These are phyloP conservation scores for Cladosporium sp. DNA, from an alignment of 2,329 filamentous ascomycete species.

Conservation along the genomic window DNA sequence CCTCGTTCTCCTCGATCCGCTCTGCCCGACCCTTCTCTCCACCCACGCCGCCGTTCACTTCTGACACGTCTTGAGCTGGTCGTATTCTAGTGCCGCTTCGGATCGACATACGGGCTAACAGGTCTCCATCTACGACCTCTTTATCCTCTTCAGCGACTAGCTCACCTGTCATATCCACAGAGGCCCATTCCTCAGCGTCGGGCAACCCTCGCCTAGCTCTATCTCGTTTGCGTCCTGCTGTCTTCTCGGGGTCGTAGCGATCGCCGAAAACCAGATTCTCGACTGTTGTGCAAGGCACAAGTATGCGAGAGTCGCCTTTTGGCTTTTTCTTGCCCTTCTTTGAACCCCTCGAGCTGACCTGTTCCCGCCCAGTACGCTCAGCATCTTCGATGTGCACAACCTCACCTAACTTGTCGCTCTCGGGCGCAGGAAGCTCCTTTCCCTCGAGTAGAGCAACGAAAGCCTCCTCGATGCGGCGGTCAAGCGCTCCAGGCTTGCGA, in stretches of 20 bases:
- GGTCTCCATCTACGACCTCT: slow-evolving; percentile 13
- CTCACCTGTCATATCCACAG: slow-evolving; percentile 44
- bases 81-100: slow-evolving; percentile 30
- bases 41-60: slow-evolving; percentile 59
- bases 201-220: slow-evolving; percentile 39
- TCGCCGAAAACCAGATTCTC: slow-evolving; percentile 55
- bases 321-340: slow-evolving; percentile 7
- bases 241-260: slow-evolving; percentile 49
- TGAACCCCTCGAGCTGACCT: not conserved
- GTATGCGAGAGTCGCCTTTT: slow-evolving; percentile 56
- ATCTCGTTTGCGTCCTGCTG: slow-evolving; percentile 50
- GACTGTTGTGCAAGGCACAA: slow-evolving; percentile 54
- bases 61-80: slow-evolving; percentile 47
- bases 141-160: slow-evolving; percentile 13
- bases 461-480: slow-evolving; percentile 55
- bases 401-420: not conserved
- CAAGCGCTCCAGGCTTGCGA: slow-evolving; percentile 52
- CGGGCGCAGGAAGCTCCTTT: not conserved
- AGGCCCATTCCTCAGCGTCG: slow-evolving; percentile 45
- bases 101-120: slow-evolving; percentile 13
- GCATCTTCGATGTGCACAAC: not conserved
- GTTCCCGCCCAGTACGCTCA: not conserved
- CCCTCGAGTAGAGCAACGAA: slow-evolving; percentile 49
- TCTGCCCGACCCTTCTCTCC: slow-evolving; percentile 60
- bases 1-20: slow-evolving; percentile 54